Evolutionary conservation across 805 yeast genomes (phyloP), one percentile per base, ranked within the genome.

Genomic region (Starmerella asiatica): DNA sequence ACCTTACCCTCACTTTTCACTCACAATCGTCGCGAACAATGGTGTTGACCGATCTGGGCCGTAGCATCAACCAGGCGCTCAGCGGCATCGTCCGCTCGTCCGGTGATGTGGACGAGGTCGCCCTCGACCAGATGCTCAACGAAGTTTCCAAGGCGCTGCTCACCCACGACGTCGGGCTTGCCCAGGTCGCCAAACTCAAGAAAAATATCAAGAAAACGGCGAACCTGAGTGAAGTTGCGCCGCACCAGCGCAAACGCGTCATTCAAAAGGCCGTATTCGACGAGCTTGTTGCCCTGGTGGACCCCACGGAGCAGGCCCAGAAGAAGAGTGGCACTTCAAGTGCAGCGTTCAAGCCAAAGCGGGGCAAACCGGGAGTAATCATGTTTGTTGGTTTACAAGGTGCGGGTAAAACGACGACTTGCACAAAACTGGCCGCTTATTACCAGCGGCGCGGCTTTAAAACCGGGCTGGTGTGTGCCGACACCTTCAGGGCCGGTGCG

Each of bases 371-470:
- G 8, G 75, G 79, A 55, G 81, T 88, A 24, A 79, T 91, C 48
- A 91, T 91, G 98, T 81, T 91, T 69, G 98, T 91, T 43, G 98
- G 98, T 57, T 67, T 91, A 44, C 98, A 91, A 61, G 98, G 98
- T 65, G 91, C 97, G 11, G 98, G 98, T 70, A 91, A 91, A 59
- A 91, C 98, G 24, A 91, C 98, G 0, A 77, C 95, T 2, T 86
- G 96, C 74, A 91, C 98, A 1, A 91, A 91, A 50, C 67, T 88
- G 52, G 98, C 98, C 0, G 93, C 84, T 2, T 86, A 82, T 58
- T 91, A 91, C 58, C 88, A 85, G 55, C 74, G 86, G 56, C 69
- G 96, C 55, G 96, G 96, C 2, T 84, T 77, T 62, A 86, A 85
- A 58, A 94, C 84, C 34, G 97, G 97, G 38, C 67, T 91, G 56